Base-by-base conservation (phyloP, 768 basidiomycete species). In the Boletus sp. region DNA sequence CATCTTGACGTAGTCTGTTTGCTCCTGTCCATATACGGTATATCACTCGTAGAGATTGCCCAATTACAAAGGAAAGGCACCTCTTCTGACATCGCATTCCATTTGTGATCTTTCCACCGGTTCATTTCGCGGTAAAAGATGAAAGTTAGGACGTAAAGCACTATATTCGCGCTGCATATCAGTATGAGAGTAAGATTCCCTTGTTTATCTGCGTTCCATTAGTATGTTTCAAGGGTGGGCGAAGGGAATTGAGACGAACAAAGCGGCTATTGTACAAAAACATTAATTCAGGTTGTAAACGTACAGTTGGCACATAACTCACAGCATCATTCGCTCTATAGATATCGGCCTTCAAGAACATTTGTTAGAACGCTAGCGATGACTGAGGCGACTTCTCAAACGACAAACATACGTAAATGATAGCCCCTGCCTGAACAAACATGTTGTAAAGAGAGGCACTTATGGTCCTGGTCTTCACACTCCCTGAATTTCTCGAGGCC, bases 401-500 rank as follows among this genome's bases (percentile, higher is more conserved):
- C 24, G 24, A 37, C 18, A 17, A 14, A 70, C 77, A 46, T 55
- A 80, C 80, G 59, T 77, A 77, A 37, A 80, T 70, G 35, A 85
- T 79, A 17, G 72, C 75, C 17, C 80, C 80, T 4, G 79, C 79
- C 67, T 86, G 83, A n/a, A 85, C 82, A 58, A 80, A 81, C 78
- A 86, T 83, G 60, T 86, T 87, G 67, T 87, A 86, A 29, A 83
- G 70, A 1, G 76, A 74, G 8, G 76, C 73, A 2, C 68, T 66
- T 10, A 76, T 71, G 10, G 72, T 83, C 65, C 85, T 73, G 7
- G 80, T 83, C 42, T 80, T 71, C 3, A 87, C 86, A 51, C 80
- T 81, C 62, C 80, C 78, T 2, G 86, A 83, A 66, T 86, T 87
- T 50, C 80, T 74, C 1, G 82, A 84, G 1, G 78, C 75, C 83